Base-by-base conservation (phyloP, 2,329 filamentous ascomycete genomes). In the Diaporthe eres region DNA sequence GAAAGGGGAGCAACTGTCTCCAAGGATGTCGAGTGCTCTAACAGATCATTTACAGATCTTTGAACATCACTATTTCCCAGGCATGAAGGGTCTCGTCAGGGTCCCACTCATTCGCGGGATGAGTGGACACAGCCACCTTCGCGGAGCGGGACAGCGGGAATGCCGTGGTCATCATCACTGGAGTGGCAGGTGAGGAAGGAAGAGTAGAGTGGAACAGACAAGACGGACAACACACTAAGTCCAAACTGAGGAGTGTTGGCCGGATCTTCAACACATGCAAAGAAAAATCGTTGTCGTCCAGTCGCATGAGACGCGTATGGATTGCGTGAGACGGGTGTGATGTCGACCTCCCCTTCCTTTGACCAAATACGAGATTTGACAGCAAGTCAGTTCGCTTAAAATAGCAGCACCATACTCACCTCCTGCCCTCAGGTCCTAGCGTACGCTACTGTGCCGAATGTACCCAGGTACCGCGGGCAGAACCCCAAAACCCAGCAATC, bases 91-190 rank as follows among this genome's bases (percentile, higher is more conserved):
- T 51, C 57, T 63, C 47, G 47, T 61, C 49, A 10, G 37, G 71
- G 31, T 47, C 51, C 71, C 71, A 53, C 65, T 25, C 15, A 31
- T 70, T 42, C 49, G 49, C 49, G 49, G 65, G 49, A 70, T 5
- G 28, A 42, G 65, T 70, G 65, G 65, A 53, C 49, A 70, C 65
- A 70, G 65, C 65, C 65, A 42, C 49, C 34, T 70, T 70, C 49
- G 65, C n/a, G 17, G 31, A 55, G 49, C 34, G 65, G 65, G n/a
- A 70, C 34, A 25, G 65, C 65, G 65, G 65, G 65, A 70, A 70
- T 70, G 65, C 65, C 65, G 65, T 55, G 51, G 47, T 28, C 34
- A 28, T 70, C 65, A 53, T 37, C 34, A n/a, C 31, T 13, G 25
- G 28, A 47, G 44, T 15, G 31, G 58, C 37, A 39, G 15, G 25